A percentile compares a stretch with the other conserved stretches of the same genome.
These are phyloP conservation scores for Xylaria grammica DNA, from an alignment of 495 filamentous ascomycete species.

Conservation along the genomic window DNA sequence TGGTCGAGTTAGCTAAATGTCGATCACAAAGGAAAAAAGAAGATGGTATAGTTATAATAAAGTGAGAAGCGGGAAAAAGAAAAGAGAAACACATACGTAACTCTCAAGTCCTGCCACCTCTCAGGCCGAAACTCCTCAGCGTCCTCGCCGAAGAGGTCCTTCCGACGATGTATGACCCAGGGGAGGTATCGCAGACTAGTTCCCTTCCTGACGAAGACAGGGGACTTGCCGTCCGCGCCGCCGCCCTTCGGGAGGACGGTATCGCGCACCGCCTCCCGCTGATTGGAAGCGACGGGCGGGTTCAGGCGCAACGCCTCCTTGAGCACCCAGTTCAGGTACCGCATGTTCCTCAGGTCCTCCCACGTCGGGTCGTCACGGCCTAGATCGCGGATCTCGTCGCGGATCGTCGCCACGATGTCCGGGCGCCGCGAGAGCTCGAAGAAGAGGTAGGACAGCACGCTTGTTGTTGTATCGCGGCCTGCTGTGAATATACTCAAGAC, in stretches of 20 bases:
- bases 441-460: conserved; percentile 63
- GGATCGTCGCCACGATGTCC: conserved; percentile 54
- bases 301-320: conserved; percentile 62
- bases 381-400: conserved; percentile 49
- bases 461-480: conserved; percentile 67
- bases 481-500: conserved; percentile 36
- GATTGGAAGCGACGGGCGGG: conserved; percentile 64
- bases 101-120: conserved; percentile 46
- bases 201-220: conserved; percentile 52
- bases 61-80: neutral
- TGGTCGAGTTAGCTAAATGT: neutral
- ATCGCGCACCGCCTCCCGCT: conserved; percentile 54
- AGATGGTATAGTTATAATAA: neutral
- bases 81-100: conserved; percentile 11
- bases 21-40: neutral
- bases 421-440: conserved; percentile 63
- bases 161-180: conserved; percentile 51
- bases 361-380: conserved; percentile 39
- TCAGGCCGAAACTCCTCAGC: conserved; percentile 52
- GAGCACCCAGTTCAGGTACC: conserved; percentile 55
- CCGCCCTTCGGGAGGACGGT: conserved; percentile 49
- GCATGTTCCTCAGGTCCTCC: conserved; percentile 53
- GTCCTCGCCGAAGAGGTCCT: conserved; percentile 50
- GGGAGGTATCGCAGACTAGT: conserved; percentile 51
- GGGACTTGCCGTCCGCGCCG: conserved; percentile 51